phyloP scores from a whole-genome alignment of 208 protist species.

The Naegleria fowleri region DNA sequence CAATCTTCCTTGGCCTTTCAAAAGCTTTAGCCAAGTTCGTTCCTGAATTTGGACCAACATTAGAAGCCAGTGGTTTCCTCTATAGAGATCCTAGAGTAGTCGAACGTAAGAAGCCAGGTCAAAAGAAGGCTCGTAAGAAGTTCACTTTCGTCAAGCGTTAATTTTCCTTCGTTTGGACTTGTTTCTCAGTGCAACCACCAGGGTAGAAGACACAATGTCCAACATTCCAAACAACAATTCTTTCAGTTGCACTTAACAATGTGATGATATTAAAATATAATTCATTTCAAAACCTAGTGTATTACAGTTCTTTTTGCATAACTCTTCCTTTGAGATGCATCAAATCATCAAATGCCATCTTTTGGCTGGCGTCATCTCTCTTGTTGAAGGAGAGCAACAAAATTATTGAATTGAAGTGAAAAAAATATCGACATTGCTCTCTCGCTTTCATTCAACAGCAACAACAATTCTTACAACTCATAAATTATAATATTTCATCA shows the following conservation, averaged over 20 bases:
- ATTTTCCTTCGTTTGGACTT: neutral
- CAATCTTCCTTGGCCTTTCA: neutral
- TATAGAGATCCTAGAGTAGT: neutral
- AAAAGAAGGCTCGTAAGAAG: neutral
- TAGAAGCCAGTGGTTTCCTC: neutral
- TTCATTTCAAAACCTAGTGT: too few relatives aligned
- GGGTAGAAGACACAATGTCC: too few relatives aligned
- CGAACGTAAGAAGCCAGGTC: conserved; percentile 28
- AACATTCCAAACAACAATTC: too few relatives aligned
- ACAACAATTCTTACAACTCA: neutral
- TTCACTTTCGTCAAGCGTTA: conserved; percentile 11
- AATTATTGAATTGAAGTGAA: neutral
- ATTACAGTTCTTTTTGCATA: too few relatives aligned
- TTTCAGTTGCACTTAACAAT: too few relatives aligned
- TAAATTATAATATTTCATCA: neutral
- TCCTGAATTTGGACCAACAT: neutral
- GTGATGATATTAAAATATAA: too few relatives aligned
- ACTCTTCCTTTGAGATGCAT: too few relatives aligned
- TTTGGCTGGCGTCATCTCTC: too few relatives aligned
- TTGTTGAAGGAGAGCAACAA: neutral
- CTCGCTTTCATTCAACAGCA: neutral
- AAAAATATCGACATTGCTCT: neutral
- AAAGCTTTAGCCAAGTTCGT: neutral
- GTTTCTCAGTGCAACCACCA: neutral
- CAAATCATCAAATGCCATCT: too few relatives aligned